Conservation (phyloP, 139 green algal species). For the Helicosporidium sp. region DNA sequence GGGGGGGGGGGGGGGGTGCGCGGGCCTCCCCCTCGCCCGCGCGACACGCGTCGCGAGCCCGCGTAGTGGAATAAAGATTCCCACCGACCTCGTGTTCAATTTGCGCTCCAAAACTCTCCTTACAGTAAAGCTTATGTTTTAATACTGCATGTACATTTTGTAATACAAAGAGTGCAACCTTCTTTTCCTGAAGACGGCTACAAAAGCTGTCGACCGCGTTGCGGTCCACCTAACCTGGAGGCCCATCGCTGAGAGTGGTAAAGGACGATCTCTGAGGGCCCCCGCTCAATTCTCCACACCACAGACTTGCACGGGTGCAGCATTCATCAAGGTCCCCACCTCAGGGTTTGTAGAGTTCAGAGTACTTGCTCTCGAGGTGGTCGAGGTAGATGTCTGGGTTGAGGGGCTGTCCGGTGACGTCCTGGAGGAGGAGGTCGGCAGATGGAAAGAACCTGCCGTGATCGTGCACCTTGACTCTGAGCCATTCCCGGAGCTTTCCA, state of each 20-base stretch:
- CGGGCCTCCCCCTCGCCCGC: no score
- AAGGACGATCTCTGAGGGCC: neutral
- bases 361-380: slow-evolving; percentile 66
- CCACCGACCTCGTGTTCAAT: no score
- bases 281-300: neutral
- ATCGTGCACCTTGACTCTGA: slow-evolving; percentile 14
- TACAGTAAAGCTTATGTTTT: no score
- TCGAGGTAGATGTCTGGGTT: slow-evolving; percentile 49
- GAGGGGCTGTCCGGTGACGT: slow-evolving; percentile 48
- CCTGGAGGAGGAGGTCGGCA: slow-evolving; percentile 63
- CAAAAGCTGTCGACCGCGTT: no score
- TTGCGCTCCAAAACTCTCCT: no score
- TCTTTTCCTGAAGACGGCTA: neutral
- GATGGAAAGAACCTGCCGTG: slow-evolving; percentile 23
- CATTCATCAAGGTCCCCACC: no score
- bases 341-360: slow-evolving; percentile 44
- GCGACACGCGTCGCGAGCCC: no score
- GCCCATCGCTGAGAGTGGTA: neutral
- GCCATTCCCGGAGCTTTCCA: slow-evolving; percentile 41
- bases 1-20: no score
- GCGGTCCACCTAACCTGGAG: neutral
- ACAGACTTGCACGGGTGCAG: no score
- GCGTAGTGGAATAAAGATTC: no score
- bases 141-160: neutral
- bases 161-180: neutral